phyloP scores from a whole-genome alignment of 164 flowering plant genomes.

The Aristolochia fimbriata region DNA sequence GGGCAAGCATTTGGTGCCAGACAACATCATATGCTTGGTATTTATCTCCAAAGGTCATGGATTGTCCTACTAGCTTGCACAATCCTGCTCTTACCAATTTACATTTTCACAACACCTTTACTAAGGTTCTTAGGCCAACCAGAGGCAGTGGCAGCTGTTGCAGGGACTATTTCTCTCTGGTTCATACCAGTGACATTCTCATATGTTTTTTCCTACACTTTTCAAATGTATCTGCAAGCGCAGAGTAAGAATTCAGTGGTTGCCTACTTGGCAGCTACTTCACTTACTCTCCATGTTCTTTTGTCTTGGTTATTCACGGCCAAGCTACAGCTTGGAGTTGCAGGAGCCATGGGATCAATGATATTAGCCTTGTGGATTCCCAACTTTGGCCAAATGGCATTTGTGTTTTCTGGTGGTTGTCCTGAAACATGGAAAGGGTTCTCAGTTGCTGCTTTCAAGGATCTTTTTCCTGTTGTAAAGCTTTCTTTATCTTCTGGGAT shows the following conservation, averaged over 20 bases:
- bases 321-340: constrained; percentile 20
- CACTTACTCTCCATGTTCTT: constrained; percentile 27
- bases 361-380: constrained; percentile 37
- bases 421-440: constrained; percentile 54
- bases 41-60: constrained; percentile 64
- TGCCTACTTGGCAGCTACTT: constrained; percentile 27
- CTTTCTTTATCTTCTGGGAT: constrained; percentile 55
- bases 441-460: constrained; percentile 38
- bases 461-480: constrained; percentile 44
- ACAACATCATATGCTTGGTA: constrained; percentile 48
- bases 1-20: constrained; percentile 63
- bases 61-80: constrained; percentile 19
- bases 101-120: constrained; percentile 29
- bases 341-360: constrained; percentile 36
- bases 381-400: constrained; percentile 28
- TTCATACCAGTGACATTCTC: constrained; percentile 28
- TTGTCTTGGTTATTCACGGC: constrained; percentile 39
- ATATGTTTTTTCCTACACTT: constrained; percentile 26
- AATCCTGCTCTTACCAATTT: constrained; percentile 33
- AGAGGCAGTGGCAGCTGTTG: constrained; percentile 19
- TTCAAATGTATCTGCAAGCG: constrained; percentile 44
- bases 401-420: constrained; percentile 30
- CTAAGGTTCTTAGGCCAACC: constrained; percentile 35
- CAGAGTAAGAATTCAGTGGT: constrained; percentile 47
- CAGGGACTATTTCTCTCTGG: constrained; percentile 28